Evolutionary conservation across 1,284 basidiomycete genomes (phyloP), one percentile per base, ranked within the genome.

Genomic region (Waitea zeae): DNA sequence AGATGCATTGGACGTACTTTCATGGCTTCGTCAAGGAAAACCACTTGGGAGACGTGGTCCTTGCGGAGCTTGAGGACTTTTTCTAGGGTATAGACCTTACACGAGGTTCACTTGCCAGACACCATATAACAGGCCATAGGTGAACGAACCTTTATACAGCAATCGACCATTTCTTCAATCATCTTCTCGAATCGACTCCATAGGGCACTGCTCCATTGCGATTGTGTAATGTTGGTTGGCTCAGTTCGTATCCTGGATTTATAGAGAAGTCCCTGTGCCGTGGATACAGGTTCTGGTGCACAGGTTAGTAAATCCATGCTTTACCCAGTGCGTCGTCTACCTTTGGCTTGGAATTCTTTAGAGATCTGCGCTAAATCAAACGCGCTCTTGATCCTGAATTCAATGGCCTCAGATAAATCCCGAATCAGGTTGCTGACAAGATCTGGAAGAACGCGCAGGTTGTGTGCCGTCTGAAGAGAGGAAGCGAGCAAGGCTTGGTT

Each of bases 381-480:
- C 0, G 88, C 76, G 27, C 63, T 67, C 13, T 68, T 70, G 35
- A 93, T 87, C 4, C 87, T 69, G 20, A 72, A 66, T 37, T 86
- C 79, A 2, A 95, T 79, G 0, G 83, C 78, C 37, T 88, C 77
- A 17, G 80, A 86, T 9, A 96, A 60, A 49, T 95, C 87, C 3
- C 59, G 57, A 12, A 95, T 60, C 0, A 96, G 67, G 38, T 75
- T 74, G 39, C 79, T 71, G 1, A 96, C 84, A 2, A 96, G 68
- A 14, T 74, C 65, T 0, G 90, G 83, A 3, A 97, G 62, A 5
- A 87, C 72, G 17, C 80, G 67, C 5, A 98, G 69, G 50, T 96
- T 96, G 55, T 88, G 83, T 2, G 92, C 89, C 0, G 89, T 95
- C 61, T 97, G 93, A 5, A 97, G 65, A 0, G 88, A 86, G 2